Base-by-base conservation (phyloP, 2,329 filamentous ascomycete species). In the Thielaviopsis ethacetica region DNA sequence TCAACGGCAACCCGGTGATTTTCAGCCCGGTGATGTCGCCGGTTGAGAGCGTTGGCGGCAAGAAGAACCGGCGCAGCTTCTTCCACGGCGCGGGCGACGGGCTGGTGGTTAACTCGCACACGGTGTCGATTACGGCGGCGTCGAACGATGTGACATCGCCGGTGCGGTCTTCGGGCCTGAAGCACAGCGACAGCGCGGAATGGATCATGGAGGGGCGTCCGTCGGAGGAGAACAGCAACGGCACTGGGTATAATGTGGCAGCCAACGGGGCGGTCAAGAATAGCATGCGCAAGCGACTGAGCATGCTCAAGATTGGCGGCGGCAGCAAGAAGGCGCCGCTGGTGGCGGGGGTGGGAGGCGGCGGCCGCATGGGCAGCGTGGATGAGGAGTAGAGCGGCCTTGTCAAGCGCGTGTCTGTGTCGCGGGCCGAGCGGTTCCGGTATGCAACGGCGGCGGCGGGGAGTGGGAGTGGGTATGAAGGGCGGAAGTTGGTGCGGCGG, bases 221-320 rank as follows among this genome's bases (percentile, higher is more conserved):
- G 22, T 62, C 57, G 3, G 54, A 57, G 41, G 57, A 59, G 12
- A 64, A 67, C 34, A 68, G 66, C 54, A 74, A 69, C 44, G 67
- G 69, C 7, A 9, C 30, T 10, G 30, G 2, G 30, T 34, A 26
- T 9, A 34, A 34, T 12, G 30, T 4, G 30, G 30, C 30, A 12
- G 30, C 30, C 30, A 34, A 34, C 27, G 69, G 71, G 3, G 66
- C 73, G 44, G 68, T 70, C 59, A 76, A 76, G 66, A 80, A 79
- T 41, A 85, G 83, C 60, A 80, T 94, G 64, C 82, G 84, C 71
- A 91, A 89, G 73, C 74, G 89, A 66, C 75, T 94, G 64, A 93
- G 87, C 68, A 75, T 90, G 65, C 75, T 94, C 66, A 87, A 85
- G 68, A 76, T 90, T 56, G 84, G 85, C 30, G 50, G 59, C 17